These are phyloP conservation scores for Penicillium verhagenii DNA, from an alignment of 495 filamentous ascomycete species.

Conservation along the genomic window DNA sequence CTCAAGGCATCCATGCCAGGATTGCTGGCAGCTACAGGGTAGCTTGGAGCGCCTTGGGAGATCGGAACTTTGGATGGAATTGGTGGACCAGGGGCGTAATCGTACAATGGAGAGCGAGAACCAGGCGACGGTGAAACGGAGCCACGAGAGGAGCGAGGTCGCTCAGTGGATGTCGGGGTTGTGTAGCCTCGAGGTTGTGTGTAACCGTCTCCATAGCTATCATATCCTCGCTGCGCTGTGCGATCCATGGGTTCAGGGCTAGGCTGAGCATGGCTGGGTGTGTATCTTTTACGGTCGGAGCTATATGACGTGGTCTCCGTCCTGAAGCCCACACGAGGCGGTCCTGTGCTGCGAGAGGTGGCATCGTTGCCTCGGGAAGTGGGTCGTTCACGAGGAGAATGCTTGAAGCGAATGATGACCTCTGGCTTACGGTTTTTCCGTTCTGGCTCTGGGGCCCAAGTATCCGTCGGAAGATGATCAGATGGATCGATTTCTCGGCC, in stretches of 20 bases:
- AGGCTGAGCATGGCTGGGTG: constrained; percentile 18
- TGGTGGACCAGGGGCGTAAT: constrained; percentile 51
- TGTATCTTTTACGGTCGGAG: constrained; percentile 18
- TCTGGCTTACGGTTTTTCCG: constrained; percentile 63
- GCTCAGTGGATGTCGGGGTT: constrained; percentile 23
- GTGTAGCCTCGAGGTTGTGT: constrained; percentile 24
- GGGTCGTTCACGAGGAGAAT: constrained; percentile 29
- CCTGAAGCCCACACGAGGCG: constrained; percentile 27
- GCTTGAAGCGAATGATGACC: constrained; percentile 52
- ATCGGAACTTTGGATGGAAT: constrained; percentile 77
- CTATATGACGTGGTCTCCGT: constrained; percentile 15
- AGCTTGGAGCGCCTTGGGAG: constrained; percentile 31
- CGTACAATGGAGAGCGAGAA: constrained; percentile 35
- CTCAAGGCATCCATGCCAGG: constrained; percentile 63
- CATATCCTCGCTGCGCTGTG: constrained; percentile 19
- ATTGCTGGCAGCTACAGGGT: constrained; percentile 31
- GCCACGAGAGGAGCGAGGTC: constrained; percentile 28
- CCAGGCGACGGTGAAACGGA: constrained; percentile 34
- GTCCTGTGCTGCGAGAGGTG: constrained; percentile 7
- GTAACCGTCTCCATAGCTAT: constrained; percentile 15
- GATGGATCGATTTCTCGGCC: constrained; percentile 88
- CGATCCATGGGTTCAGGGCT: constrained; percentile 17
- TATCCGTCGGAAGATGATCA: constrained; percentile 86
- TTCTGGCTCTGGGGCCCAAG: constrained; percentile 94
- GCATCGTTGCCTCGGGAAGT: constrained; percentile 28